Evolutionary conservation across 345 rosid genomes (phyloP).

Genomic region (Arabis alpina): DNA sequence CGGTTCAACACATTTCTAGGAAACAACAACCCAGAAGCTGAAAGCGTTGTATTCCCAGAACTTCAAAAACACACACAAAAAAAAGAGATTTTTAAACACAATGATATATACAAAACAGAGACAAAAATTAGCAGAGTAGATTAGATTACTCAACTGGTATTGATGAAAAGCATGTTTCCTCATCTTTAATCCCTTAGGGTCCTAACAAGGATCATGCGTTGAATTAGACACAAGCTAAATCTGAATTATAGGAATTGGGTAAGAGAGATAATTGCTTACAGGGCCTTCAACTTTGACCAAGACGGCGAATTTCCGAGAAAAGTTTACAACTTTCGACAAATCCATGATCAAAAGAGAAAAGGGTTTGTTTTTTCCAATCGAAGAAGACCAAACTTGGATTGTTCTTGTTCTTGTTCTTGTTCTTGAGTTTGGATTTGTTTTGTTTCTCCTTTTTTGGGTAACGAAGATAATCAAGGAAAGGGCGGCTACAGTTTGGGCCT

Average conservation of each 20-base stretch:
- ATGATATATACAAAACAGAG: neutral
- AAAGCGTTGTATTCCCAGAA: slow-evolving; percentile 80
- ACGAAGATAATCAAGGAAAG: neutral
- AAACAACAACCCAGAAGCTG: slow-evolving; percentile 86
- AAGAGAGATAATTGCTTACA: slow-evolving; percentile 49
- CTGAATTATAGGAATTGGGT: slow-evolving; percentile 1
- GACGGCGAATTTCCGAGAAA: slow-evolving; percentile 63
- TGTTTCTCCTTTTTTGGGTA: neutral
- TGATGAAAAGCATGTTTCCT: slow-evolving; percentile 89
- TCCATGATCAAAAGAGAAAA: slow-evolving; percentile 50
- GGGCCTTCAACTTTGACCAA: slow-evolving; percentile 88
- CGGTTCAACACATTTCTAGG: slow-evolving; percentile 51
- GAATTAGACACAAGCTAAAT: no score
- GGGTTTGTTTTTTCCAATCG: neutral
- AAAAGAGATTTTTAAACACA: neutral
- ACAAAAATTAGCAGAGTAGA: slow-evolving; percentile 1
- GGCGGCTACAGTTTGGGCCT: slow-evolving; percentile 9
- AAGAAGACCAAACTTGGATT: neutral
- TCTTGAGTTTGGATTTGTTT: slow-evolving; percentile 13
- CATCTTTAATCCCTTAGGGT: slow-evolving; percentile 94
- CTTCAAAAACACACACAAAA: slow-evolving; percentile 42
- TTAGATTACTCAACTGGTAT: slow-evolving; percentile 58
- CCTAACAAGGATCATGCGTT: slow-evolving; percentile 45
- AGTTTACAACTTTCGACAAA: slow-evolving; percentile 55
- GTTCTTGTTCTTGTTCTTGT: neutral